These are phyloP conservation scores for Hypoxylon crocopeplum DNA, from an alignment of 495 filamentous ascomycete species.

Conservation along the genomic window DNA sequence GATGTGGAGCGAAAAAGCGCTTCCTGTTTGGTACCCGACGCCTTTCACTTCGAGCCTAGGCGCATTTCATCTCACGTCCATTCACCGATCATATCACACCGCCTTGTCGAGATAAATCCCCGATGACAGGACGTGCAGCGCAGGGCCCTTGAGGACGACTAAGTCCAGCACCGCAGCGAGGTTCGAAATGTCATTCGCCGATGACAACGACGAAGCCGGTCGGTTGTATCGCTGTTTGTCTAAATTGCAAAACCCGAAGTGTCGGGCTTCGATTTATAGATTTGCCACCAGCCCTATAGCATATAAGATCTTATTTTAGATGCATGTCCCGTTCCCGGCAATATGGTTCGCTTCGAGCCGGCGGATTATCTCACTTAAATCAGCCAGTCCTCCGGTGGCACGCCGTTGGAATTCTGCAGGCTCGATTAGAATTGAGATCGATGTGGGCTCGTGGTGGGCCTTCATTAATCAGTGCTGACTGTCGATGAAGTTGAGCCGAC, in stretches of 20 bases:
- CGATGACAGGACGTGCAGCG: neutral
- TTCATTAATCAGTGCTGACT: no score
- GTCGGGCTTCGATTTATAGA: neutral
- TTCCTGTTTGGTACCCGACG: neutral
- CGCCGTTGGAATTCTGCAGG: neutral
- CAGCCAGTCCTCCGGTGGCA: neutral
- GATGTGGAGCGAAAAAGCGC: neutral
- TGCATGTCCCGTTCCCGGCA: conserved; percentile 9
- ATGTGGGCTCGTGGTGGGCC: no score
- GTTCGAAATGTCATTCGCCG: neutral
- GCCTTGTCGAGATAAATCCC: conserved; percentile 1
- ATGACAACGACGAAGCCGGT: neutral
- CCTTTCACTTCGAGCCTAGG: neutral
- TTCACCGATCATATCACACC: conserved; percentile 8
- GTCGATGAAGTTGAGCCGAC: no score
- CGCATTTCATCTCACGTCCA: conserved; percentile 3
- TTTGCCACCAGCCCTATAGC: conserved; percentile 9
- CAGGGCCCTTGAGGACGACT: no score
- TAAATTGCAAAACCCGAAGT: conserved; percentile 1
- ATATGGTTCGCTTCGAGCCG: conserved; percentile 8
- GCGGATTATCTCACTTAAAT: conserved; percentile 13
- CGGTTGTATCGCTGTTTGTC: neutral
- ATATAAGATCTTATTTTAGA: neutral
- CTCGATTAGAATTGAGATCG: no score
- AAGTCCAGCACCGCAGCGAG: no score